Conservation (phyloP, 75 land plant genomes). For the Cunninghamia lanceolata region DNA sequence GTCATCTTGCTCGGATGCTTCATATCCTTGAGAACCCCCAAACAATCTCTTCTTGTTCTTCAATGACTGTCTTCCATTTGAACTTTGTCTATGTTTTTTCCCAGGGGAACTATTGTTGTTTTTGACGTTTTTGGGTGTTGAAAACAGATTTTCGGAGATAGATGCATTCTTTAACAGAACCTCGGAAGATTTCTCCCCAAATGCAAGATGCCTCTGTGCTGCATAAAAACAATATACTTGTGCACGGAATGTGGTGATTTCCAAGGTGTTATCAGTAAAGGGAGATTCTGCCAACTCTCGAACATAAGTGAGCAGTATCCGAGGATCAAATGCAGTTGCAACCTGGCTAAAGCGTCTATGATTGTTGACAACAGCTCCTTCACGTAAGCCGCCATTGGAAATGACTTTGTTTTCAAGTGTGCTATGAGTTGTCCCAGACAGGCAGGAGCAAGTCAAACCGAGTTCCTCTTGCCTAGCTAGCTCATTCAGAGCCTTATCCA, state of each 20-base stretch:
- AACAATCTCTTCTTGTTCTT: conserved; percentile 7
- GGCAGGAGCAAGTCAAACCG: conserved; percentile 46
- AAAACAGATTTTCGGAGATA: neutral
- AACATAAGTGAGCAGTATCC: conserved; percentile 35
- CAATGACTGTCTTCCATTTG: neutral
- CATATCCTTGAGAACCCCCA: neutral
- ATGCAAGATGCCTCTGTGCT: neutral
- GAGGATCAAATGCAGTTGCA: conserved; percentile 37
- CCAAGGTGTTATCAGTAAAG: conserved; percentile 10
- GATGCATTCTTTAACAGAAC: neutral
- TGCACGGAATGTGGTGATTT: neutral
- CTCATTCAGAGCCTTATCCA: conserved; percentile 46
- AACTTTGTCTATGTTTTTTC: neutral
- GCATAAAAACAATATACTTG: neutral
- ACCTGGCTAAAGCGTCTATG: conserved; percentile 10
- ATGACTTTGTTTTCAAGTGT: conserved; percentile 22
- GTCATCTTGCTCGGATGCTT: conserved; percentile 1
- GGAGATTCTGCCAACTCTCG: conserved; percentile 32
- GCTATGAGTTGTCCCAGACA: conserved; percentile 24
- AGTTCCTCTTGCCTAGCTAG: conserved; percentile 46
- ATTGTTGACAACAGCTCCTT: conserved; percentile 21
- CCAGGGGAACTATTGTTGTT: neutral
- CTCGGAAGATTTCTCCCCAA: neutral
- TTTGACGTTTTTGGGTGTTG: neutral
- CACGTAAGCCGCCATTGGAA: conserved; percentile 44